A percentile compares a stretch with the other conserved stretches of the same genome.
phyloP scores from a whole-genome alignment of 2,329 filamentous ascomycete species.

The Monosporascus sp. region DNA sequence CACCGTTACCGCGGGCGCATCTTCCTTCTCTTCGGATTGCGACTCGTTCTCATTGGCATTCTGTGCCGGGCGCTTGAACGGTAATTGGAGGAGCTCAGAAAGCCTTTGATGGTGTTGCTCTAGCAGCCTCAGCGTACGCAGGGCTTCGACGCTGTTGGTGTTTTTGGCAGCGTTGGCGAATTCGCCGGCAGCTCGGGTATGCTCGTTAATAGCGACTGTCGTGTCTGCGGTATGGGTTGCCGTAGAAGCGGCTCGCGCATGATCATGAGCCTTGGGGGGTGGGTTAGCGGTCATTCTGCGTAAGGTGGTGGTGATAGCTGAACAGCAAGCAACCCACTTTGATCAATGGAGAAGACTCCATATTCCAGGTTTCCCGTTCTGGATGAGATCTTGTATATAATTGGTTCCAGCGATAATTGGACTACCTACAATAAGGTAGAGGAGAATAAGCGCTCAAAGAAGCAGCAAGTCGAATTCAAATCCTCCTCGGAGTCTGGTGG shows the following conservation, averaged over 20 bases:
- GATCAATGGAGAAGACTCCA: constrained; percentile 67
- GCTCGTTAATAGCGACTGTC: constrained; percentile 78
- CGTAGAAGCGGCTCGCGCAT: constrained; percentile 76
- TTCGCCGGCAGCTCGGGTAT: constrained; percentile 81
- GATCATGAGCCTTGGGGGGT: constrained; percentile 67
- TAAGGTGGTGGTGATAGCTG: constrained; percentile 3
- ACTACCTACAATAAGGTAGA: no score
- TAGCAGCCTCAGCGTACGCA: constrained; percentile 78
- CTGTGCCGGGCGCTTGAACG: constrained; percentile 46
- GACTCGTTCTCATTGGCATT: constrained; percentile 31
- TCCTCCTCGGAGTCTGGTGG: no score
- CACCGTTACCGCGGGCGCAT: constrained; percentile 14
- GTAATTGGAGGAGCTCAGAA: constrained; percentile 72
- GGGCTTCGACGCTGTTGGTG: constrained; percentile 65
- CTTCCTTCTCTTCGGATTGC: constrained; percentile 33
- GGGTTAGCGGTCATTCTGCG: constrained; percentile 15
- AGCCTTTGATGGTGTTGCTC: constrained; percentile 84
- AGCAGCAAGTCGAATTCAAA: no score
- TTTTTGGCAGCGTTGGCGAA: constrained; percentile 76
- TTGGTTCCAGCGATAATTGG: background rate
- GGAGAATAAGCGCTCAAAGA: no score
- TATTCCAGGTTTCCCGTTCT: constrained; percentile 26
- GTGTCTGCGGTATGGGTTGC: constrained; percentile 72
- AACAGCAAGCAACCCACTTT: constrained; percentile 40
- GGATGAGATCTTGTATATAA: no score